Base-by-base conservation (phyloP, 2,329 filamentous ascomycete species). In the Xylaria sp. region DNA sequence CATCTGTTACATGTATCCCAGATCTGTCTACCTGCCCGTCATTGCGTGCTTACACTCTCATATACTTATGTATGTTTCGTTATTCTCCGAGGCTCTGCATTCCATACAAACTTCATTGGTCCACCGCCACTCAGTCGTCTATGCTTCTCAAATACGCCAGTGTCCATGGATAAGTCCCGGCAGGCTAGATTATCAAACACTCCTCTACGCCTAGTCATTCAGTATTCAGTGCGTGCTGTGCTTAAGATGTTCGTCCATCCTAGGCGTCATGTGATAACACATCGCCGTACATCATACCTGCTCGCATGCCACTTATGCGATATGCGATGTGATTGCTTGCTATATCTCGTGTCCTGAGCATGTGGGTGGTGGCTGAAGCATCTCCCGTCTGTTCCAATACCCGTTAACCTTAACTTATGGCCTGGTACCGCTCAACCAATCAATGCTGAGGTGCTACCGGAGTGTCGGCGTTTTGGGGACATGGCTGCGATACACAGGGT, bases 231-330 rank as follows among this genome's bases (percentile, higher is more conserved):
- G 29, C 8, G 16, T 58, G 8, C 16, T 2, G 10, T 29, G 16
- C 8, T 47, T 10, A n/a, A 48, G 42, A 48, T 60, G 21, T 37
- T 21, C 58, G 16, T 16, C 13, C 25, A 16, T 5, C n/a, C 21
- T 35, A 35, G 9, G 4, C 16, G n/a, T 65, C 62, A 65, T 65
- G 62, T 65, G 62, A 65, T 37, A 13, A 8, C 8, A 25, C 5
- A 5, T n/a, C 23, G 37, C 13, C 29, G 55, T 44, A 29, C 21
- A 58, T 29, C 55, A 58, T 58, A 58, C 21, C 13, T 18, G 5
- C 23, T 9, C 47, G 54, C 1, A 29, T n/a, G 23, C 54, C 21
- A 25, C 8, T 44, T 44, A 44, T 5, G 32, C 10, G 44, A 25
- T 18, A 50, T 40, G 42, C 29, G n/a, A 47, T 18, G 27, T 47